Evolutionary conservation across 192 early-diverging fungal species (phyloP), one percentile per base, ranked within the genome.

Genomic region (Funneliformis geosporum): DNA sequence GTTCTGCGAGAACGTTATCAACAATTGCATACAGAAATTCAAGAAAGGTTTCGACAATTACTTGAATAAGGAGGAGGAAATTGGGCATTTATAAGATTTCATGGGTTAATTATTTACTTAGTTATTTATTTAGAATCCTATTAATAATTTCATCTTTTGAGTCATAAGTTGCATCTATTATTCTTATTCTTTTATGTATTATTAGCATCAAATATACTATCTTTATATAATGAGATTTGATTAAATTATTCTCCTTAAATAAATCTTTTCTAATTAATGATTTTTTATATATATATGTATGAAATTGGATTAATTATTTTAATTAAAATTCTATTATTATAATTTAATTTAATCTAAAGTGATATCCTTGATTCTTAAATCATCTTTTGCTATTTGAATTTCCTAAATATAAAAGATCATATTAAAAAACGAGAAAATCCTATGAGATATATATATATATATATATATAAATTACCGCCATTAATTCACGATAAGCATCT

Each of bases 11-110:
- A 96, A 81, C 88, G 92, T 82, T 99, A 98, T 85, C 88, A 92
- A 44, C 92, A 95, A 85, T 90, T 99, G 73, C 84, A 94, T 84
- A 94, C 94, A 77, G 97, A 99, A 81, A 98, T 99, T 83, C 97
- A 99, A 84, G 95, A 97, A 83, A 90, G 92, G 82, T 99, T 99
- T 91, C 84, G 85, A 60, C 66, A 69, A 40, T 59, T 78, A 38
- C 66, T 78, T n/a, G 77, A 78, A 69, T 78, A 73, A 8, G 50
- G 4, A 18, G 11, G 11, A 64, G 9, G 23, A 14, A 62, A 64
- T 55, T 2, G 16, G 16, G 2, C 33, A 33, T 33, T 33, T 33
- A 33, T 33, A 33, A 33, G 33, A 33, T 33, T 33, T 33, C 33
- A 33, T 33, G 33, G 33, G 2, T 33, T 33, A 33, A 33, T 33